Evolutionary conservation across 306 rosid species (phyloP), one percentile per base, ranked within the genome.

Genomic region (Luffa aegyptiaca): DNA sequence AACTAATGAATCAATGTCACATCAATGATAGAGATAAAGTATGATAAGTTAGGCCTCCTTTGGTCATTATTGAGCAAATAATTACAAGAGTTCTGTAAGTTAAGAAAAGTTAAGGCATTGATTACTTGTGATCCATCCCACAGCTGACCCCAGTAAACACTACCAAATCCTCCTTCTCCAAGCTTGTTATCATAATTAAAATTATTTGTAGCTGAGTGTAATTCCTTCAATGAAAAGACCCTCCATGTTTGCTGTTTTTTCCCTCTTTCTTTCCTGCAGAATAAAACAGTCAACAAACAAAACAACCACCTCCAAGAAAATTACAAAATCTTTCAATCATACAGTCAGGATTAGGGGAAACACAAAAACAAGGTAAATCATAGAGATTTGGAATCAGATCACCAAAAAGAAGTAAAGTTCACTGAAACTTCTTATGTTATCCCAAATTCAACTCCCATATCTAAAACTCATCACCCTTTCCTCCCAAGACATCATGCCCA

Each of bases 111-210:
- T 26, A 21, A 52, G 17, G 17, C 51, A 21, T 78, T 62, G 79
- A 64, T 69, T 86, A 95, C 99, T 83, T 95, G 99, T 2, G 99
- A 91, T 87, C 99, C 99, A 86, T 95, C 99, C 97, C 97, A 93
- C 36, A 95, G 99, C 91, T 95, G 99, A 72, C 99, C 99, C 99
- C 99, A 93, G 83, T 95, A 95, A 26, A 95, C 97, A 79, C 99
- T 95, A 68, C 99, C 99, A 71, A 93, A 95, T 53, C 96, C 97
- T 10, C 99, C 99, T 88, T 95, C 99, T 31, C 99, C 99, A n/a
- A 95, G 97, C 83, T 95, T 95, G 90, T 95, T 95, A 79, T 95
- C 99, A 65, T 93, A 95, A 85, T 95, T 95, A 80, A 95, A 95
- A 82, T 91, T 95, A 86, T 95, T 95, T 68, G 99, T 95, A 14